Evolutionary conservation across 2,329 filamentous ascomycete species (phyloP), one percentile per base, ranked within the genome.

Genomic region (Eurotiales sp.): DNA sequence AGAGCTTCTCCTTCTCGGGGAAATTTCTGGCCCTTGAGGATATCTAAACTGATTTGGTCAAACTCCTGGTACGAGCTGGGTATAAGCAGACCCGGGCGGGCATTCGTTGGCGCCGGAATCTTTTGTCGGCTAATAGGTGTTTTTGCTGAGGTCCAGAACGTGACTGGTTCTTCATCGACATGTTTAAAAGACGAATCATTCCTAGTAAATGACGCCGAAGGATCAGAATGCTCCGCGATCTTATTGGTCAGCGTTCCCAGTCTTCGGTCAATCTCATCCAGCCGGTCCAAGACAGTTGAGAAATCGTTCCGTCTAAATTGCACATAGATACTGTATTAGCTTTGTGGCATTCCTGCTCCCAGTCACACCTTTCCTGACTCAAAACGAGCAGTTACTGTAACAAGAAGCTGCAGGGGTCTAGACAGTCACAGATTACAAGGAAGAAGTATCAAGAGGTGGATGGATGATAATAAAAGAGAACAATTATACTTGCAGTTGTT

Each of bases 241-340:
- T 49, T 36, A 36, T 34, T 36, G 12, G 37, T 23, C 37, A 49
- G 37, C 37, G 37, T 42, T 21, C 32, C 36, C n/a, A 49, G 19
- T 22, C 25, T 42, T 21, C 25, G 22, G 21, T 49, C 46, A 15
- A 49, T 29, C 17, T 42, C 21, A 42, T 49, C 46, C 36, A 49
- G 15, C 14, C 46, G 46, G 39, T 36, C 25, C 21, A 25, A 23
- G n/a, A 49, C 37, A 8, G 32, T 49, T 19, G 46, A 49, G 23
- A 49, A 49, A 21, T 49, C 46, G 37, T 49, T 37, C 11, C 42
- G 46, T 12, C 46, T 49, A 36, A 14, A 36, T 36, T 34, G 30
- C 30, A 34, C 30, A 17, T n/a, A 23, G 12, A 19, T 15, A 41
- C 17, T 22, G 23, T 49, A n/a, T n/a, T 21, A 49, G 27, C 17